phyloP scores from a whole-genome alignment of 75 land plant genomes.

The Picea sitchensis region DNA sequence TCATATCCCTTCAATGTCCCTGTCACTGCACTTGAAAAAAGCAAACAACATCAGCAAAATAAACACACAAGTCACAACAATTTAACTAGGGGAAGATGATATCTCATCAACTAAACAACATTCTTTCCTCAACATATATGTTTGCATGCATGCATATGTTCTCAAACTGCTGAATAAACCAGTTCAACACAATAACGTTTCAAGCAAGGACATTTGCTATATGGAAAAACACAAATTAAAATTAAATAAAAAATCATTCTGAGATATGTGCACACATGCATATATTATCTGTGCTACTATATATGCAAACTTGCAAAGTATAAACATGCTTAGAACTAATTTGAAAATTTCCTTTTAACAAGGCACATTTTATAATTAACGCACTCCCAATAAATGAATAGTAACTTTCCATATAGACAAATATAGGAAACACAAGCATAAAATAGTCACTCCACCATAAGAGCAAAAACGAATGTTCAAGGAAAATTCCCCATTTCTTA shows the following conservation, averaged over 20 bases:
- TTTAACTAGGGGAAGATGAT: neutral
- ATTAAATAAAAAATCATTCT: neutral
- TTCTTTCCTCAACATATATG: neutral
- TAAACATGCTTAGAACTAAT: too few species aligned
- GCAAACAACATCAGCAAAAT: neutral
- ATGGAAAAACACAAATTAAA: neutral
- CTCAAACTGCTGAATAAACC: neutral
- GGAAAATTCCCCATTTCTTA: neutral
- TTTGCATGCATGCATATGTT: neutral
- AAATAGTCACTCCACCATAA: neutral
- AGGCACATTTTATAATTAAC: neutral
- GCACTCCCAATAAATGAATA: neutral
- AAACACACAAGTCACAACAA: neutral
- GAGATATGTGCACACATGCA: neutral
- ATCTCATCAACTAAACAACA: neutral
- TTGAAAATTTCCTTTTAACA: too few species aligned
- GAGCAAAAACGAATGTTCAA: neutral
- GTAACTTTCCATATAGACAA: neutral
- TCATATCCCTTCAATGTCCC: constrained; percentile 98
- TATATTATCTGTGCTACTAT: too few species aligned
- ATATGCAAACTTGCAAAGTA: too few species aligned
- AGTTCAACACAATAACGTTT: neutral
- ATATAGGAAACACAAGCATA: neutral
- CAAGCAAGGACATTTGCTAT: neutral
- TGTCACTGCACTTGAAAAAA: constrained; percentile 51